Conservation (phyloP, 495 filamentous ascomycete species). For the Tuber brumale region DNA sequence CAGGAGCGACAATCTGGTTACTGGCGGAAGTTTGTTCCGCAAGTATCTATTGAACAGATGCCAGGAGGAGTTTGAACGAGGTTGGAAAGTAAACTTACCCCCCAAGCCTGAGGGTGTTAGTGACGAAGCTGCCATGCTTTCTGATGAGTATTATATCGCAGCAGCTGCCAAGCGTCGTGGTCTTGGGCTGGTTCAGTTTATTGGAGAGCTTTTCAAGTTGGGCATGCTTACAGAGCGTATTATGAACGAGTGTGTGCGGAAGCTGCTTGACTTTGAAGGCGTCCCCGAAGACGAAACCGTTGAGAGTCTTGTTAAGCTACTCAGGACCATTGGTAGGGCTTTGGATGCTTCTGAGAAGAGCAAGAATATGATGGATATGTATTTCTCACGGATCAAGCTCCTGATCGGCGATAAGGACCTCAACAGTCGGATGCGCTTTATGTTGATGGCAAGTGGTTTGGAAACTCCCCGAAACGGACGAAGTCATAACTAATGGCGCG, state of each 20-base stretch:
- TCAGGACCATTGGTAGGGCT: constrained; percentile 82
- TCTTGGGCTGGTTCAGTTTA: constrained; percentile 97
- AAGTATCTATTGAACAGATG: constrained; percentile 98
- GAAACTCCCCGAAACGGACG: not conserved
- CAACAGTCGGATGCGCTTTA: constrained; percentile 82
- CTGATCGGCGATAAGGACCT: constrained; percentile 72
- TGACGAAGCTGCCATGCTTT: constrained; percentile 73
- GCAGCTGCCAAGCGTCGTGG: constrained; percentile 95
- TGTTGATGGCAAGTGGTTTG: constrained; percentile 66
- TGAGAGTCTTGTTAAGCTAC: constrained; percentile 84
- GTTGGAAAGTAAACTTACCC: constrained; percentile 88
- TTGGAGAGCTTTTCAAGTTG: constrained; percentile 97
- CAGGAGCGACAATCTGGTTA: constrained; percentile 76
- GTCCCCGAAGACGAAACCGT: constrained; percentile 91
- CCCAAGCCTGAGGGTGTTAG: constrained; percentile 69
- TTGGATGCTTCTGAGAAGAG: constrained; percentile 77
- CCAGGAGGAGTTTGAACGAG: constrained; percentile 97
- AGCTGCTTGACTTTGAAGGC: constrained; percentile 90
- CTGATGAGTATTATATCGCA: constrained; percentile 93
- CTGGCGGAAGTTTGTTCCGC: constrained; percentile 87
- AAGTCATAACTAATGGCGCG: constrained; percentile 12
- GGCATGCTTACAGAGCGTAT: constrained; percentile 97
- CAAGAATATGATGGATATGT: constrained; percentile 76
- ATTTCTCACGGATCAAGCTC: constrained; percentile 76
- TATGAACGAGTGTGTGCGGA: constrained; percentile 98